Evolutionary conservation across 1,284 basidiomycete species (phyloP).

Genomic region (Abortiporus biennis): DNA sequence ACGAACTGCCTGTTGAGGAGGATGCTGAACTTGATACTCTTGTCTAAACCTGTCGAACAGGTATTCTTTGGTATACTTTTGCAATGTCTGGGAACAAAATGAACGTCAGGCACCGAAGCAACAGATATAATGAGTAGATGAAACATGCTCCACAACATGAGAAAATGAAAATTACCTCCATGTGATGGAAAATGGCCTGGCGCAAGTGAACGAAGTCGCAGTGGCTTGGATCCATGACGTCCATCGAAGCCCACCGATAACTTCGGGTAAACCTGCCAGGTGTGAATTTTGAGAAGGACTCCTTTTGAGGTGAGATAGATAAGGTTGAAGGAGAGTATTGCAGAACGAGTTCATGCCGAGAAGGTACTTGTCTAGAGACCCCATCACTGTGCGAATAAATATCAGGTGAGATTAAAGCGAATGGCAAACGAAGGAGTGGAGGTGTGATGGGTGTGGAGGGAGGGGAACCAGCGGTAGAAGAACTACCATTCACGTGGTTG

Average conservation of each 20-base stretch:
- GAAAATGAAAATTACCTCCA: constrained; percentile 52
- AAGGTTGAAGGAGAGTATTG: constrained; percentile 58
- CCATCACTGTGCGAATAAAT: constrained; percentile 75
- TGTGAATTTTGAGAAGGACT: constrained; percentile 37
- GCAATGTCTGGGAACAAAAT: constrained; percentile 49
- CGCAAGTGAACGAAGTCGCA: constrained; percentile 73
- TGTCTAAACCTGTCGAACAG: constrained; percentile 71
- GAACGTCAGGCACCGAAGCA: constrained; percentile 11
- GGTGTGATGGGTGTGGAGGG: constrained; percentile 55
- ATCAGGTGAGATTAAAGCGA: constrained; percentile 76
- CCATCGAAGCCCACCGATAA: constrained; percentile 76
- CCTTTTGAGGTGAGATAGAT: constrained; percentile 15
- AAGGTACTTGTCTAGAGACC: constrained; percentile 44
- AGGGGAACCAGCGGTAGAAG: constrained; percentile 45
- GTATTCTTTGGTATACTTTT: constrained; percentile 78
- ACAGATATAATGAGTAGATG: constrained; percentile 9
- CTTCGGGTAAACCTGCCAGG: constrained; percentile 59
- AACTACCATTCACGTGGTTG: constrained; percentile 41
- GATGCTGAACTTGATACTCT: constrained; percentile 49
- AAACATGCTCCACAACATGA: constrained; percentile 15
- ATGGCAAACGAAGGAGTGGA: constrained; percentile 59
- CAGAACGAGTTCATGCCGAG: constrained; percentile 60
- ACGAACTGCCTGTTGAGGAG: constrained; percentile 37
- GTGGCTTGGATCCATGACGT: constrained; percentile 70
- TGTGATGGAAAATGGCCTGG: constrained; percentile 73